Conservation (phyloP, 2,329 filamentous ascomycete genomes). For the Dactylellina haptotyla region DNA sequence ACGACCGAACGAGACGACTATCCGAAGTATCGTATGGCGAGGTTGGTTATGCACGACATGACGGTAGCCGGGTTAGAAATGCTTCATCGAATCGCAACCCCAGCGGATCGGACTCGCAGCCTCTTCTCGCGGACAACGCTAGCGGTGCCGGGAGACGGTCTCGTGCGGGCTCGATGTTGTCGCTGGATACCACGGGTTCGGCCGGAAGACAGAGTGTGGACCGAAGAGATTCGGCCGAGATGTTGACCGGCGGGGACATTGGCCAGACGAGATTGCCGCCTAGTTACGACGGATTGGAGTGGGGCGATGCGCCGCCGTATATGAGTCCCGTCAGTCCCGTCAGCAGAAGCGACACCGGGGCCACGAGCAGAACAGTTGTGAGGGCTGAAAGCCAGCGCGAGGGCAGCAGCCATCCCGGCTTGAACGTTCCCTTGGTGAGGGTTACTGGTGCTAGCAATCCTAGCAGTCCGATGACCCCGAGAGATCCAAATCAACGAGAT, state of each 20-base stretch:
- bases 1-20: constrained; percentile 73
- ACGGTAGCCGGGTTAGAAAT: constrained; percentile 78
- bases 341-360: constrained; percentile 13
- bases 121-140: constrained; percentile 36
- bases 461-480: constrained; percentile 40
- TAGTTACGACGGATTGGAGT: constrained; percentile 52
- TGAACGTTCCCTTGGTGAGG: constrained; percentile 53
- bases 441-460: constrained; percentile 51
- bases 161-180: constrained; percentile 44
- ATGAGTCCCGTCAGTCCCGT: constrained; percentile 44
- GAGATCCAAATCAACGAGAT: constrained; percentile 16
- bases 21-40: constrained; percentile 81
- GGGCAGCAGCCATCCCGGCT: neutral
- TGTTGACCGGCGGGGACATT: constrained; percentile 43
- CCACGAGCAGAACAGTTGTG: constrained; percentile 9
- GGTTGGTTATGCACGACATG: constrained; percentile 78
- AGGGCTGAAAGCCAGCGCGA: constrained; percentile 5
- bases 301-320: constrained; percentile 54
- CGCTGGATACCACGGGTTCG: constrained; percentile 46
- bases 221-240: constrained; percentile 42
- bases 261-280: constrained; percentile 40
- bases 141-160: constrained; percentile 30
- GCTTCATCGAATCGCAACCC: constrained; percentile 65
- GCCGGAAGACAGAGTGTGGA: constrained; percentile 37
- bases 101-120: constrained; percentile 39